These are phyloP conservation scores for Fusarium transvaalense DNA, from an alignment of 2,329 filamentous ascomycete genomes.

Conservation along the genomic window DNA sequence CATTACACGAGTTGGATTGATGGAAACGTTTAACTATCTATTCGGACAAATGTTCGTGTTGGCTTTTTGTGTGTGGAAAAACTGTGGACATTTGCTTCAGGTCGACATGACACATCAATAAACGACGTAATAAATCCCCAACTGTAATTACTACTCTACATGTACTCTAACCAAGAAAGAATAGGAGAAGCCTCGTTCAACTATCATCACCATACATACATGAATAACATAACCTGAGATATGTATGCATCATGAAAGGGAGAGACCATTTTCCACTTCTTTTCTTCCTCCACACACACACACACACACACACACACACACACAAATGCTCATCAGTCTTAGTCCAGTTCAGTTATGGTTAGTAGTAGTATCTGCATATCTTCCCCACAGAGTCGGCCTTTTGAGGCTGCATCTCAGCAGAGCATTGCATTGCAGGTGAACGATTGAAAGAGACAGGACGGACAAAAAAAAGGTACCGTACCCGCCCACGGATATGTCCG, in stretches of 20 bases:
- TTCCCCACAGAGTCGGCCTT: conserved; percentile 33
- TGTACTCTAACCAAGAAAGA: not conserved
- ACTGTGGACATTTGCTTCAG: conserved; percentile 24
- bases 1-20: too few species aligned
- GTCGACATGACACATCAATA: conserved; percentile 25
- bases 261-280: conserved; percentile 7
- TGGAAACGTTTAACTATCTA: too few species aligned
- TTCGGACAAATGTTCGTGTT: not conserved
- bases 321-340: conserved; percentile 23
- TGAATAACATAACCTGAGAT: not conserved
- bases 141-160: conserved; percentile 2
- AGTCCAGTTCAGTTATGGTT: conserved; percentile 7
- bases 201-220: not conserved
- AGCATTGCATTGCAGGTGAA: conserved; percentile 19
- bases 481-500: conserved; percentile 28
- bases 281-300: conserved; percentile 34
- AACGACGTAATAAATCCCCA: not conserved
- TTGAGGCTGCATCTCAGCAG: conserved; percentile 37
- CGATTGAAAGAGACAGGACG: not conserved
- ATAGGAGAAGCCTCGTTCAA: not conserved
- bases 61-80: conserved; percentile 8
- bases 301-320: conserved; percentile 39
- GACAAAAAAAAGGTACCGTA: conserved; percentile 3
- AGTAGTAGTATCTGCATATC: conserved; percentile 24
- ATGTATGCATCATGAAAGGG: conserved; percentile 30